Evolutionary conservation across 2,329 filamentous ascomycete species (phyloP).

Genomic region (Sphaerulina vaccinii): DNA sequence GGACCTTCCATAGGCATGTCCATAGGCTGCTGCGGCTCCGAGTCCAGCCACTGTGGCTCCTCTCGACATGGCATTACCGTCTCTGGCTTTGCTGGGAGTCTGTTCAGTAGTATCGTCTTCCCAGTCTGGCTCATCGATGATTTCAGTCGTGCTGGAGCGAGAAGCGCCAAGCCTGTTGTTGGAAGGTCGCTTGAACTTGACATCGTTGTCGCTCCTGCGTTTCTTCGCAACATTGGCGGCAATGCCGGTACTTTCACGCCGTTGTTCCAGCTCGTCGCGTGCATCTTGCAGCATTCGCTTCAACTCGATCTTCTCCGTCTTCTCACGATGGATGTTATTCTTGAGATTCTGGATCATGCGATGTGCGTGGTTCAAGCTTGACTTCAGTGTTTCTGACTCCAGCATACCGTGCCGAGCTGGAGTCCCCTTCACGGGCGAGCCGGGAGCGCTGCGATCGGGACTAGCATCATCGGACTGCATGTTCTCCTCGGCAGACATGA

Average conservation of each 20-base stretch:
- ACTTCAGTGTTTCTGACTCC: constrained; percentile 94
- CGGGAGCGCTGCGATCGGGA: constrained; percentile 85
- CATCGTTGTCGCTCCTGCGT: constrained; percentile 56
- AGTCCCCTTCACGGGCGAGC: constrained; percentile 86
- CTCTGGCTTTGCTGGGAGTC: constrained; percentile 54
- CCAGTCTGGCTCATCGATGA: constrained; percentile 80
- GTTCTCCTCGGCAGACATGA: constrained; percentile 63
- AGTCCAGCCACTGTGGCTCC: constrained; percentile 38
- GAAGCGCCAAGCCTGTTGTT: constrained; percentile 71
- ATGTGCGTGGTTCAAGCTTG: constrained; percentile 89
- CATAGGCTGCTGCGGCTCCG: constrained; percentile 65
- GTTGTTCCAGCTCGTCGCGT: constrained; percentile 80
- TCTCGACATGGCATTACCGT: constrained; percentile 26
- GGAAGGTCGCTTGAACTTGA: constrained; percentile 74
- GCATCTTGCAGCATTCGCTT: constrained; percentile 94
- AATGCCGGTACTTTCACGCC: constrained; percentile 47
- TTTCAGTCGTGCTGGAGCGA: constrained; percentile 72
- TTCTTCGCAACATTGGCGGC: constrained; percentile 53
- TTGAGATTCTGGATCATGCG: constrained; percentile 95
- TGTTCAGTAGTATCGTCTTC: constrained; percentile 71
- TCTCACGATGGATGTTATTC: constrained; percentile 92
- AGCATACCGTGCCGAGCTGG: constrained; percentile 79
- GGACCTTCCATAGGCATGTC: constrained; percentile 51
- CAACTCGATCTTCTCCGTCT: constrained; percentile 96
- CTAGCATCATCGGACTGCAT: constrained; percentile 56